Base-by-base conservation (phyloP, 164 flowering plant genomes). In the Akebia trifoliata region DNA sequence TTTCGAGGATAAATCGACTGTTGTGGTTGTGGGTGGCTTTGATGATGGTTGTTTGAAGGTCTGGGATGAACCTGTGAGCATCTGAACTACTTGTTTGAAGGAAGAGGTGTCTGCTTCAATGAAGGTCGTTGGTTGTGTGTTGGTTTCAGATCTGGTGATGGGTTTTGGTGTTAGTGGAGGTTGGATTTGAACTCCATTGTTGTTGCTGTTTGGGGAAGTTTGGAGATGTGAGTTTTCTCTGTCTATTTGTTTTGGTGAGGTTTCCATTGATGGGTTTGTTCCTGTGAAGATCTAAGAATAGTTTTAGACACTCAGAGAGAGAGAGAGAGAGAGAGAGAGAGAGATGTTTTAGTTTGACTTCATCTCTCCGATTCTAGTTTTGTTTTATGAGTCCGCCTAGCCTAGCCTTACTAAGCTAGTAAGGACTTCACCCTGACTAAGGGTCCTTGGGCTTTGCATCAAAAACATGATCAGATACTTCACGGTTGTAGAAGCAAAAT, bases 71-170 rank as follows among this genome's bases (percentile, higher is more conserved):
- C 95, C 95, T 8, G 94, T 84, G 57, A 89, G 91, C 91, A 84
- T 80, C 64, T 89, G 97, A 32, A 87, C 97, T 1, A 90, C 95
- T 45, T 85, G 94, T 64, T 91, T 91, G 90, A 91, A 91, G 46
- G 78, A 75, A 29, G 81, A 58, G 25, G 94, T 74, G 73, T 87
- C 87, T 4, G 96, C 96, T 64, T 88, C 91, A 42, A 91, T 82
- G 64, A 86, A 91, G 32, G 97, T 91, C 26, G 97, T 87, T 43
- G 95, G 92, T 73, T 84, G 73, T 18, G 85, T 8, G 47, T 70
- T 86, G 7, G 78, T 46, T 36, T 81, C 85, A 56, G 95, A 81
- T 78, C 88, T 82, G 62, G 78, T 60, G 45, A 72, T 69, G 65
- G 81, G 70, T n/a, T 73, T 76, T 43, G 83, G 84, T 21, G 80